Evolutionary conservation across 306 rosid species (phyloP).

Genomic region (Cicer arietinum): DNA sequence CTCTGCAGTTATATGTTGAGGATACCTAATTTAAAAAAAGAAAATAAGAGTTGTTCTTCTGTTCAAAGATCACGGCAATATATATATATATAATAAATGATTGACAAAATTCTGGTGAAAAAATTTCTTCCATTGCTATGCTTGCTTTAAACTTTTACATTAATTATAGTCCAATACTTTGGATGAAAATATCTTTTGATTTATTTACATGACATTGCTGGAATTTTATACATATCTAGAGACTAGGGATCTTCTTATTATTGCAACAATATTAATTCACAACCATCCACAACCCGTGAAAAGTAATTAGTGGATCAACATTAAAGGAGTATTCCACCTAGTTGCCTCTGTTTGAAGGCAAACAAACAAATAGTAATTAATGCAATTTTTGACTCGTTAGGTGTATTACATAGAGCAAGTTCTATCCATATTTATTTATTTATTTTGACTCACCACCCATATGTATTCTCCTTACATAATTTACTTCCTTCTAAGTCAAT

Average conservation of each 20-base stretch:
- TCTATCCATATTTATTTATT: constrained; percentile 17
- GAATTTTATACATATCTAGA: background rate
- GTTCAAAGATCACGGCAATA: background rate
- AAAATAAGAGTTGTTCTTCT: no score
- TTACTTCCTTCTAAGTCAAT: no score
- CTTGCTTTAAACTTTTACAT: background rate
- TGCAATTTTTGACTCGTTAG: constrained; percentile 34
- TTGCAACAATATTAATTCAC: constrained; percentile 27
- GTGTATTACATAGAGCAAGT: constrained; percentile 27
- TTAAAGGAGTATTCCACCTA: constrained; percentile 38
- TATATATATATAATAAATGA: background rate
- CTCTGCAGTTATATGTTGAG: no score
- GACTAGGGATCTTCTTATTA: background rate
- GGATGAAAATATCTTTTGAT: background rate
- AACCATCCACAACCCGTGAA: constrained; percentile 44
- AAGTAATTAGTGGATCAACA: constrained; percentile 25
- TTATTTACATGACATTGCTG: background rate
- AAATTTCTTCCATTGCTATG: background rate
- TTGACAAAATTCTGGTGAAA: background rate
- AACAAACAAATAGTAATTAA: constrained; percentile 12
- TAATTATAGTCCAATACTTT: background rate
- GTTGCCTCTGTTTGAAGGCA: constrained; percentile 40
- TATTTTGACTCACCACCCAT: background rate
- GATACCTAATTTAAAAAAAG: no score
- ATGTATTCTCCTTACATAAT: background rate